Evolutionary conservation across 352 stramenopile genomes (phyloP).

Genomic region (Stramenopiles sp.): DNA sequence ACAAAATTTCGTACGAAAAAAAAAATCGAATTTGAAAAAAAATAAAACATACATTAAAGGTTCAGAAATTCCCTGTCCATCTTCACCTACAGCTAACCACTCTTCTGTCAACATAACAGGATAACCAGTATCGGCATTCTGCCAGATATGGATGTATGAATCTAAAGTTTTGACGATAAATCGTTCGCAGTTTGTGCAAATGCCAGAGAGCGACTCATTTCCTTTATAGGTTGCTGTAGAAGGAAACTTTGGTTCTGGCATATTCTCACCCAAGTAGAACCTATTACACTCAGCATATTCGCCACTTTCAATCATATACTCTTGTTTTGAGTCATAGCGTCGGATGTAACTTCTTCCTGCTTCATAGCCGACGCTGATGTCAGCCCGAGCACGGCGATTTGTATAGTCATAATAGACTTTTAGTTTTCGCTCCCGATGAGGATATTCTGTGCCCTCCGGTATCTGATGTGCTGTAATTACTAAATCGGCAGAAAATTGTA

Average conservation of each 20-base stretch:
- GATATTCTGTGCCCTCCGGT: constrained; percentile 12
- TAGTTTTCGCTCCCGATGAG: constrained; percentile 14
- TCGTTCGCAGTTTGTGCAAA: constrained; percentile 9
- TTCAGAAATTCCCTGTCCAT: constrained; percentile 13
- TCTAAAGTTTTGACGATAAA: constrained; percentile 14
- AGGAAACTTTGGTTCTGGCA: constrained; percentile 16
- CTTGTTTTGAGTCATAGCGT: constrained; percentile 15
- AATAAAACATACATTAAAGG: constrained; percentile 5
- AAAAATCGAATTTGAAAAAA: constrained; percentile 5
- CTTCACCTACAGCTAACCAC: constrained; percentile 2
- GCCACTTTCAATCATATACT: constrained; percentile 15
- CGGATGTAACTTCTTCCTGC: constrained; percentile 17
- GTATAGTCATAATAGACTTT: constrained; percentile 15
- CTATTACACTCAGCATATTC: constrained; percentile 4
- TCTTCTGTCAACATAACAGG: constrained; percentile 13
- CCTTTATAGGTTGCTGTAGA: constrained; percentile 9
- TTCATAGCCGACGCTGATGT: constrained; percentile 13
- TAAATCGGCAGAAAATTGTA: too few relatives aligned
- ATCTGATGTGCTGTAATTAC: too few relatives aligned
- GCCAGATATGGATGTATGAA: constrained; percentile 10
- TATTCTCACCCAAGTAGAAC: constrained; percentile 10
- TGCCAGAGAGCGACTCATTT: constrained; percentile 10
- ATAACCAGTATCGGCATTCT: constrained; percentile 11
- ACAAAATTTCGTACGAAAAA: constrained; percentile 14
- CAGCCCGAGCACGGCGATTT: constrained; percentile 14